Evolutionary conservation across 2,329 filamentous ascomycete genomes (phyloP).

Genomic region (Cyclaneusma minus): DNA sequence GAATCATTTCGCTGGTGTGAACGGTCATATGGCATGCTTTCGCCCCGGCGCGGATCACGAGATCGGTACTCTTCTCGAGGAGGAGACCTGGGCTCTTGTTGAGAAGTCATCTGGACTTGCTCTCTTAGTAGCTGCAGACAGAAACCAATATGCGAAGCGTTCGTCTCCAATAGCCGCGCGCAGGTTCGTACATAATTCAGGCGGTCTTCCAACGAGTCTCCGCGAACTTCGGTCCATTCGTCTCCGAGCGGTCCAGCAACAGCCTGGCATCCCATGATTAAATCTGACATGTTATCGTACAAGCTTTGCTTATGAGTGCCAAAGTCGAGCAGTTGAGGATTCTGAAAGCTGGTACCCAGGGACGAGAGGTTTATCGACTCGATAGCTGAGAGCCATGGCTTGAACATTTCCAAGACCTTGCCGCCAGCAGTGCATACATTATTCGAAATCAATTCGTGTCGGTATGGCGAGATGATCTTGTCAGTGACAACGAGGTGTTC

Average conservation of each 20-base stretch:
- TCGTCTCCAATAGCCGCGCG: slow-evolving; percentile 68
- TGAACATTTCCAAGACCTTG: slow-evolving; percentile 75
- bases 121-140: slow-evolving; percentile 79
- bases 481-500: slow-evolving; percentile 65
- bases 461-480: slow-evolving; percentile 64
- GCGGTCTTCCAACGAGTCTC: slow-evolving; percentile 76
- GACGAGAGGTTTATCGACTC: slow-evolving; percentile 84
- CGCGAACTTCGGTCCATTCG: slow-evolving; percentile 88
- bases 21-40: slow-evolving; percentile 38
- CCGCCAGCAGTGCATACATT: slow-evolving; percentile 64
- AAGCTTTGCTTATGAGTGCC: slow-evolving; percentile 80
- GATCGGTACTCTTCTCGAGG: slow-evolving; percentile 24
- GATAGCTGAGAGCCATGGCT: slow-evolving; percentile 75
- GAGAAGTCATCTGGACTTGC: slow-evolving; percentile 47
- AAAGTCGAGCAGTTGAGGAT: slow-evolving; percentile 76
- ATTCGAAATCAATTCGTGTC: slow-evolving; percentile 69
- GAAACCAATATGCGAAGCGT: slow-evolving; percentile 75
- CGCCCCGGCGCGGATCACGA: slow-evolving; percentile 39
- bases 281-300: slow-evolving; percentile 85
- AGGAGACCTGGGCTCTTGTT: slow-evolving; percentile 21
- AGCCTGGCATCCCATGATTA: slow-evolving; percentile 74
- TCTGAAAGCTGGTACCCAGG: slow-evolving; percentile 63
- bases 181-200: slow-evolving; percentile 66
- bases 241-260: slow-evolving; percentile 85
- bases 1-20: slow-evolving; percentile 42